A percentile compares a stretch with the other conserved stretches of the same genome.
Conservation (phyloP, 2,329 filamentous ascomycete species). For the Ophiostoma tasmaniense region DNA sequence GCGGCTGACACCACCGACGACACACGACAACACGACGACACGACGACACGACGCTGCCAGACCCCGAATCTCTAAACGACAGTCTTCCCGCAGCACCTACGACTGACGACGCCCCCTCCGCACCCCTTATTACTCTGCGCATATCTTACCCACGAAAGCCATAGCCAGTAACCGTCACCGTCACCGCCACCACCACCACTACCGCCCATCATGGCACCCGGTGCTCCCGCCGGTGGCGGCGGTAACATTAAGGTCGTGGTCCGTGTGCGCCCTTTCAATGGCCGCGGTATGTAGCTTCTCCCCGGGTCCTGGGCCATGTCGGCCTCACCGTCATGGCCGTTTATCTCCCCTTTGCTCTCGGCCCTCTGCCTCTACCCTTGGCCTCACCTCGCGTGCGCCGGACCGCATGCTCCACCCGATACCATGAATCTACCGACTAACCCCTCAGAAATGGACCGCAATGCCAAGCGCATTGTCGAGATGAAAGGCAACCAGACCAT, state of each 20-base stretch:
- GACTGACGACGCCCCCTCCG: background rate
- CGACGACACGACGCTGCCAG: background rate
- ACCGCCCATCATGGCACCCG: constrained; percentile 44
- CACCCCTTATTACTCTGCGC: background rate
- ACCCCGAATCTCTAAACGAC: background rate
- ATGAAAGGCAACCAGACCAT: constrained; percentile 93
- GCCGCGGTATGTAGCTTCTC: constrained; percentile 56
- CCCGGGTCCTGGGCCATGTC: background rate
- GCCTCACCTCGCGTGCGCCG: background rate
- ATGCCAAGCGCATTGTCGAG: constrained; percentile 91
- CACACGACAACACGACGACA: background rate
- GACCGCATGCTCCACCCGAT: background rate
- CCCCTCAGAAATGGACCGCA: constrained; percentile 69
- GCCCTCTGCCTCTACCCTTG: background rate
- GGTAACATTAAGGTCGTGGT: constrained; percentile 99
- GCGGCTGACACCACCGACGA: background rate
- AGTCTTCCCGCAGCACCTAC: background rate
- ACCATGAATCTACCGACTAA: background rate
- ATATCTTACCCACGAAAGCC: background rate
- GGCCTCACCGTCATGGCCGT: background rate
- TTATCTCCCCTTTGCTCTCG: background rate
- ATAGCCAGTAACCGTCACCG: background rate
- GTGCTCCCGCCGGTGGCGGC: constrained; percentile 39
- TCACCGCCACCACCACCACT: background rate
- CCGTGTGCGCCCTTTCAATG: constrained; percentile 89